Conservation (phyloP, 2,329 filamentous ascomycete species). For the Rhexocercosporidium sp. region DNA sequence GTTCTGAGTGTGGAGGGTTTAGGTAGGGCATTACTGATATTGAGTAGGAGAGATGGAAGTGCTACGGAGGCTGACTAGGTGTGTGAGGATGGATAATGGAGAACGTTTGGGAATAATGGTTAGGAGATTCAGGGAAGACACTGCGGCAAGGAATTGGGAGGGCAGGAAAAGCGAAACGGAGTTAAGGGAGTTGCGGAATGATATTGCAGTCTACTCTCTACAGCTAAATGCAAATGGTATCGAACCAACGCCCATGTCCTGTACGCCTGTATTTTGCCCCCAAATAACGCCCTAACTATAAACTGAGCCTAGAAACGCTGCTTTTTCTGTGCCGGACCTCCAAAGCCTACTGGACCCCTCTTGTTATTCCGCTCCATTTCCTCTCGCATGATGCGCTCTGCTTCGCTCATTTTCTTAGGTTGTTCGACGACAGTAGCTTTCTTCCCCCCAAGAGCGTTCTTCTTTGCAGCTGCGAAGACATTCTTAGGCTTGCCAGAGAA, state of each 20-base stretch:
- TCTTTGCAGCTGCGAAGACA: constrained; percentile 71
- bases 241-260: constrained; percentile 29
- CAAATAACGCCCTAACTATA: constrained; percentile 26
- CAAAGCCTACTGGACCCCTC: constrained; percentile 53
- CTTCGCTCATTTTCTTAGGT: constrained; percentile 86
- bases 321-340: constrained; percentile 60
- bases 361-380: constrained; percentile 75
- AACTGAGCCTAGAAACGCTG: constrained; percentile 46
- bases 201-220: constrained; percentile 26
- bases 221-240: constrained; percentile 37
- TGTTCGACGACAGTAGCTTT: constrained; percentile 62
- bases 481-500: constrained; percentile 75
- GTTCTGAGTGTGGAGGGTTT: constrained; percentile 8
- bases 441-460: constrained; percentile 74
- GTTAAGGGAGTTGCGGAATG: constrained; percentile 31
- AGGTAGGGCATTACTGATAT: constrained; percentile 26
- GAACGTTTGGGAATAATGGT: not conserved
- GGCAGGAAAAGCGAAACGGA: constrained; percentile 29
- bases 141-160: constrained; percentile 16
- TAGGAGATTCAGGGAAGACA: not conserved
- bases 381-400: constrained; percentile 87
- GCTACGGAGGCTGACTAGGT: constrained; percentile 46
- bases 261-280: constrained; percentile 18
- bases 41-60: constrained; percentile 58
- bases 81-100: not conserved